A percentile compares a stretch with the other conserved stretches of the same genome.
phyloP scores from a whole-genome alignment of 352 stramenopile genomes.

The Phytophthora cryptogea region DNA sequence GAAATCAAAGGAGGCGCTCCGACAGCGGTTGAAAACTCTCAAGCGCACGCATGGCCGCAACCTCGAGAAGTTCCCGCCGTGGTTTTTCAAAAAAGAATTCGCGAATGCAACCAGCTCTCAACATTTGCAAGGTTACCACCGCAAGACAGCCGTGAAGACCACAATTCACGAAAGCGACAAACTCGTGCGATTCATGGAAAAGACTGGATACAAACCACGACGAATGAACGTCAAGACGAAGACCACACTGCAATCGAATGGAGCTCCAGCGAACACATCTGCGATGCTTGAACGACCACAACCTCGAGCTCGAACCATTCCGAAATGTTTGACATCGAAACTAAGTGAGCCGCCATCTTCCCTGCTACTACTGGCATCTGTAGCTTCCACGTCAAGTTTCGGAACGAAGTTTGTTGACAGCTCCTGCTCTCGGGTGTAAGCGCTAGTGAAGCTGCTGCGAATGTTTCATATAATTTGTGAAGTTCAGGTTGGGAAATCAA shows the following conservation, averaged over 20 bases:
- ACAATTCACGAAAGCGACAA: slow-evolving; percentile 6
- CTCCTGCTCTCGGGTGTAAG: slow-evolving; percentile 7
- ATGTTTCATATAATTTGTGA: slow-evolving; percentile 15
- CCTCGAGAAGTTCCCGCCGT: slow-evolving; percentile 37
- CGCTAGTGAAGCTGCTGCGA: neutral
- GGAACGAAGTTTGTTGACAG: slow-evolving; percentile 1
- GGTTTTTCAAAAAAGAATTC: slow-evolving; percentile 44
- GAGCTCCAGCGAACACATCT: neutral
- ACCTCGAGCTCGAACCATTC: neutral
- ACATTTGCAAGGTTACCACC: neutral
- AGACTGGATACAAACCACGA: slow-evolving; percentile 2
- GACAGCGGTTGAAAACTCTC: slow-evolving; percentile 59
- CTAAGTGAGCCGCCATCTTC: slow-evolving; percentile 18
- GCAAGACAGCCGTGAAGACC: neutral
- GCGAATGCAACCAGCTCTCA: neutral
- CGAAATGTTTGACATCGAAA: slow-evolving; percentile 1
- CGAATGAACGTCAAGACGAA: neutral
- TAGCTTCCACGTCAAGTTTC: slow-evolving; percentile 20
- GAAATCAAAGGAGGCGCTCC: slow-evolving; percentile 43
- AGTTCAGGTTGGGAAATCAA: neutral
- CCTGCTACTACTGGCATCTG: slow-evolving; percentile 33
- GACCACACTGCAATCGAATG: neutral
- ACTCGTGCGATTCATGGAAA: neutral
- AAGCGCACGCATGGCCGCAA: slow-evolving; percentile 50
- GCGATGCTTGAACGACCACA: slow-evolving; percentile 1